Conservation (phyloP, 179 eudicot genomes). For the Corrigiola litoralis region DNA sequence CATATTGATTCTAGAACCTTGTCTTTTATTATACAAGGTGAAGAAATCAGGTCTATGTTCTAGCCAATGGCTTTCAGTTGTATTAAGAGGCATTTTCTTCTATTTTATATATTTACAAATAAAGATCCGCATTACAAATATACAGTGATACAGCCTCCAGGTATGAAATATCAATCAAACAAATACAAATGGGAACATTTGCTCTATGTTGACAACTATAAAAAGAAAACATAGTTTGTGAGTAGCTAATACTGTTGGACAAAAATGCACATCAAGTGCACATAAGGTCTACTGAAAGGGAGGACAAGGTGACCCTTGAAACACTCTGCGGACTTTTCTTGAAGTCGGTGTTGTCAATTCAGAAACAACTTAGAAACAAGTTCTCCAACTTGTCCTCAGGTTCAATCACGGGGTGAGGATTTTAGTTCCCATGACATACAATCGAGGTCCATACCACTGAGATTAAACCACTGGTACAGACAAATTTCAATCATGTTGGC, state of each 20-base stretch:
- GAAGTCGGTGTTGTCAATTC: neutral
- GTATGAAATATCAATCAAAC: neutral
- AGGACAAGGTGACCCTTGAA: neutral
- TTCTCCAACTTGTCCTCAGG: neutral
- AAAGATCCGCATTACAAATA: conserved; percentile 3
- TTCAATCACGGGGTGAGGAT: neutral
- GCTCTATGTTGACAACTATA: too few species aligned
- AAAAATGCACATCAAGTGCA: too few species aligned
- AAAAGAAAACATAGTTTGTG: too few species aligned
- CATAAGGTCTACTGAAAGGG: too few species aligned
- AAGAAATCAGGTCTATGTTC: neutral
- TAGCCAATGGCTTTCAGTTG: neutral
- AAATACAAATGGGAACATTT: too few species aligned
- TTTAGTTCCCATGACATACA: neutral
- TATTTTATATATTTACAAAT: conserved; percentile 5
- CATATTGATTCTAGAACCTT: conserved; percentile 3
- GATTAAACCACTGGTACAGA: too few species aligned
- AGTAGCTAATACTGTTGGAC: too few species aligned
- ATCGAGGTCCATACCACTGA: neutral
- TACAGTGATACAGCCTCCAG: too few species aligned
- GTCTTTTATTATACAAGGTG: conserved; percentile 3
- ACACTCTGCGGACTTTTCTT: neutral
- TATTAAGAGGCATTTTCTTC: neutral
- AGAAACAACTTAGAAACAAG: neutral
- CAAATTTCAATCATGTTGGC: neutral